Conservation (phyloP, 768 basidiomycete genomes). For the Leccinum barrowsii region DNA sequence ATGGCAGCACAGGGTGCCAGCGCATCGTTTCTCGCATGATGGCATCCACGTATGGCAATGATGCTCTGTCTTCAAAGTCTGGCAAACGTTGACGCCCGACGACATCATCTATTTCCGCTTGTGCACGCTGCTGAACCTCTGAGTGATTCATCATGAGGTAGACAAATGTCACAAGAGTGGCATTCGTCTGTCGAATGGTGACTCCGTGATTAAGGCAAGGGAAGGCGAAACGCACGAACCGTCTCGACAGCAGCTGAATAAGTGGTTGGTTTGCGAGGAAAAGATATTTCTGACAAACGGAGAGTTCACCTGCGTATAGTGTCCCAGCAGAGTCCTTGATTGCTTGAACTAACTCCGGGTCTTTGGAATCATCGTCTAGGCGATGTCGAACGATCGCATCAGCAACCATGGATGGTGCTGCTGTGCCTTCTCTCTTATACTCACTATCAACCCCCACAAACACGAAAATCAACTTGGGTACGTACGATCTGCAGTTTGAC, state of each 20-base stretch:
- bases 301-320: slow-evolving; percentile 16
- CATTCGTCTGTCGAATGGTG: slow-evolving; percentile 19
- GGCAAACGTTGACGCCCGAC: neutral
- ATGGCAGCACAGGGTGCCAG: neutral
- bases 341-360: neutral
- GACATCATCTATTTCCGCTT: neutral
- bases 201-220: neutral
- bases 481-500: neutral
- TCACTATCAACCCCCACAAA: neutral
- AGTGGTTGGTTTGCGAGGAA: neutral
- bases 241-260: neutral
- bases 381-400: slow-evolving; percentile 6
- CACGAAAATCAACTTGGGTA: neutral
- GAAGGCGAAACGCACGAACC: neutral
- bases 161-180: slow-evolving; percentile 22
- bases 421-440: neutral
- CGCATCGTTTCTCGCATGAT: neutral
- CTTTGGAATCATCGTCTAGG: neutral
- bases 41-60: neutral
- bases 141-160: slow-evolving; percentile 32
- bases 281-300: neutral
- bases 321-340: slow-evolving; percentile 3
- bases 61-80: neutral
- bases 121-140: slow-evolving; percentile 1
- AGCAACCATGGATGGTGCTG: neutral